Conservation (phyloP, 257 asterid genomes). For the Mitragyna speciosa region DNA sequence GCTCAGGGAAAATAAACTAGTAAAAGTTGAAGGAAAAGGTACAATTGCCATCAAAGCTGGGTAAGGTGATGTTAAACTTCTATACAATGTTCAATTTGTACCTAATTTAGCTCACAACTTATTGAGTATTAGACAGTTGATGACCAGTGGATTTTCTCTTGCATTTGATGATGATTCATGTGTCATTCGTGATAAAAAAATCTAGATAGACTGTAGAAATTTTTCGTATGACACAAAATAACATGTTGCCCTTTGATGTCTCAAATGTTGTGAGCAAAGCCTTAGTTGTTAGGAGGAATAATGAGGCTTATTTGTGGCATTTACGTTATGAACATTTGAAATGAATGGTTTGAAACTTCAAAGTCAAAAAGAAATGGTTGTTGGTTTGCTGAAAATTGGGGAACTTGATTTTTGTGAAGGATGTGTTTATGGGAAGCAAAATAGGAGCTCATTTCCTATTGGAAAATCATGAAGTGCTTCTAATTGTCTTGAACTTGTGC, state of each 20-base stretch:
- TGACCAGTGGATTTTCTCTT: not conserved
- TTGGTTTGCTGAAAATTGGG: not conserved
- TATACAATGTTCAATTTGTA: slow-evolving; percentile 7
- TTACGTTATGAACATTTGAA: slow-evolving; percentile 21
- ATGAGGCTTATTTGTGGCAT: slow-evolving; percentile 9
- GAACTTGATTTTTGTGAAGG: slow-evolving; percentile 1
- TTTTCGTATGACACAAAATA: not conserved
- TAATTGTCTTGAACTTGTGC: not conserved
- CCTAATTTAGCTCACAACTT: slow-evolving; percentile 18
- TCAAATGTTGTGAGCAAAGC: not conserved
- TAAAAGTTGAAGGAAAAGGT: slow-evolving; percentile 17
- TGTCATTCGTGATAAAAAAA: slow-evolving; percentile 1
- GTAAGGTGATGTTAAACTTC: not conserved
- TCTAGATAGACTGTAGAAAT: not conserved
- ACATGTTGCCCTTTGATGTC: slow-evolving; percentile 1
- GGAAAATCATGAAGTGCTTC: not conserved
- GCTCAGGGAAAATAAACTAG: not conserved
- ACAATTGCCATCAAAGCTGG: not conserved
- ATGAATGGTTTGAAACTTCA: not conserved
- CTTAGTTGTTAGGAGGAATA: not conserved
- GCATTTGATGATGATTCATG: slow-evolving; percentile 8
- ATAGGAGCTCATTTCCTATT: not conserved
- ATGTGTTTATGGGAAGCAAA: slow-evolving; percentile 5
- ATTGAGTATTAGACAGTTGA: slow-evolving; percentile 23
- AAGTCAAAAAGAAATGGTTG: slow-evolving; percentile 5